phyloP scores from a whole-genome alignment of 106 monocot species.

The Ottelia alismoides region DNA sequence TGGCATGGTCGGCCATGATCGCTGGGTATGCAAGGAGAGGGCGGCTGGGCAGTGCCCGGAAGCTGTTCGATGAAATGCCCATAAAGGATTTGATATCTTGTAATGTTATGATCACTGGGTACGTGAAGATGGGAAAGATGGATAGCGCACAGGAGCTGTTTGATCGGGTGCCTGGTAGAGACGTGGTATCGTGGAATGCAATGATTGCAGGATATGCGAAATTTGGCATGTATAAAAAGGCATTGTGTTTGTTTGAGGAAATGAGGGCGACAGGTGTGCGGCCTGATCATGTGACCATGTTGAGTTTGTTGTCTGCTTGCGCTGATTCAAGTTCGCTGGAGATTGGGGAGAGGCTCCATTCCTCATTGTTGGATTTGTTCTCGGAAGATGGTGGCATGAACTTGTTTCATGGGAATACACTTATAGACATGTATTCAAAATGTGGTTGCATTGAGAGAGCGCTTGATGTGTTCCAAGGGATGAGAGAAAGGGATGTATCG shows the following conservation, averaged over 20 bases:
- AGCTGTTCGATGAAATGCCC: constrained; percentile 44
- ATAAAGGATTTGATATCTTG: constrained; percentile 54
- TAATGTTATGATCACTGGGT: constrained; percentile 73
- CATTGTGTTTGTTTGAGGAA: constrained; percentile 42
- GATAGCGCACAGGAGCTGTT: constrained; percentile 36
- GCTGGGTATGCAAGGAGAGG: constrained; percentile 48
- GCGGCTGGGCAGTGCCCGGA: constrained; percentile 21
- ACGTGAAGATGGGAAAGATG: constrained; percentile 43
- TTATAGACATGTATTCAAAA: constrained; percentile 79
- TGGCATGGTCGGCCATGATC: constrained; percentile 54
- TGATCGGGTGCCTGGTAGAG: constrained; percentile 26
- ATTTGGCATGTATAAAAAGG: constrained; percentile 20
- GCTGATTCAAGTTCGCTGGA: constrained; percentile 37
- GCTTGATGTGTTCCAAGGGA: constrained; percentile 30
- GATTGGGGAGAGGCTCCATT: constrained; percentile 31
- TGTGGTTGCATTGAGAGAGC: constrained; percentile 51
- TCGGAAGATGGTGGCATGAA: background rate
- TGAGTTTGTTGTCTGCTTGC: constrained; percentile 45
- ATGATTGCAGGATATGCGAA: constrained; percentile 63
- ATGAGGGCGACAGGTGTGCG: constrained; percentile 26
- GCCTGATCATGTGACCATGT: constrained; percentile 53
- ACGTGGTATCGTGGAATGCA: constrained; percentile 70
- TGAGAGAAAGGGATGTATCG: constrained; percentile 50
- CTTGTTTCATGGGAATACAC: constrained; percentile 30
- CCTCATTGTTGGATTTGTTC: constrained; percentile 15